These are phyloP conservation scores for Physaria fendleri DNA, from an alignment of 345 rosid genomes.

Conservation along the genomic window DNA sequence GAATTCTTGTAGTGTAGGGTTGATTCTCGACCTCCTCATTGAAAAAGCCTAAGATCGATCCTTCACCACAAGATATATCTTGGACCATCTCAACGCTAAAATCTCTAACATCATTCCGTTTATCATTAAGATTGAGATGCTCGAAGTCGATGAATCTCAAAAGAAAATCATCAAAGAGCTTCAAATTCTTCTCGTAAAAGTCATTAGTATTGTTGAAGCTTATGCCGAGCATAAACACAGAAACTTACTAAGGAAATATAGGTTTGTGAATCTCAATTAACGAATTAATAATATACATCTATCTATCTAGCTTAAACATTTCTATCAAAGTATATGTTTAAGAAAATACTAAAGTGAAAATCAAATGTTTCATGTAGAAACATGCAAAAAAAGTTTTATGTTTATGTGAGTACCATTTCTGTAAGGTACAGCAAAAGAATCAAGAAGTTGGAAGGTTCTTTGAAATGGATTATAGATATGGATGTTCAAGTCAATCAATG, in stretches of 20 bases:
- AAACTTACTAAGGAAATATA: conserved; percentile 8
- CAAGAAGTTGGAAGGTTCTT: conserved; percentile 10
- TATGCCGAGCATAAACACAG: conserved; percentile 10
- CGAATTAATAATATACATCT: too few relatives aligned
- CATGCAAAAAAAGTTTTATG: neutral
- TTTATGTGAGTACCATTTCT: neutral
- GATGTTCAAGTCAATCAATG: conserved; percentile 22
- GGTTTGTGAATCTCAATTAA: conserved; percentile 8
- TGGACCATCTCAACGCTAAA: conserved; percentile 12
- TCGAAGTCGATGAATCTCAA: neutral
- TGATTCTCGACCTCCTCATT: neutral
- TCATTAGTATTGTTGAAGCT: neutral
- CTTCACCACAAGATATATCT: conserved; percentile 1
- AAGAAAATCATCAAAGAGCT: conserved; percentile 10
- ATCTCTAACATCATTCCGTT: conserved; percentile 11
- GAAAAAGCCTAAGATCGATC: conserved; percentile 3
- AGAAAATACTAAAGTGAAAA: neutral
- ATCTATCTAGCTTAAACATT: too few relatives aligned
- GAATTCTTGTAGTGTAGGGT: too few relatives aligned
- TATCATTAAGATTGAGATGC: neutral
- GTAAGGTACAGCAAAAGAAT: conserved; percentile 4
- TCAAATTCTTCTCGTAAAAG: neutral
- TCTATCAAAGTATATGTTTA: neutral
- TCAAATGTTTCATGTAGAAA: neutral
- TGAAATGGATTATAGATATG: conserved; percentile 16